These are phyloP conservation scores for Tylopilus sp. DNA, from an alignment of 768 basidiomycete species.

Conservation along the genomic window DNA sequence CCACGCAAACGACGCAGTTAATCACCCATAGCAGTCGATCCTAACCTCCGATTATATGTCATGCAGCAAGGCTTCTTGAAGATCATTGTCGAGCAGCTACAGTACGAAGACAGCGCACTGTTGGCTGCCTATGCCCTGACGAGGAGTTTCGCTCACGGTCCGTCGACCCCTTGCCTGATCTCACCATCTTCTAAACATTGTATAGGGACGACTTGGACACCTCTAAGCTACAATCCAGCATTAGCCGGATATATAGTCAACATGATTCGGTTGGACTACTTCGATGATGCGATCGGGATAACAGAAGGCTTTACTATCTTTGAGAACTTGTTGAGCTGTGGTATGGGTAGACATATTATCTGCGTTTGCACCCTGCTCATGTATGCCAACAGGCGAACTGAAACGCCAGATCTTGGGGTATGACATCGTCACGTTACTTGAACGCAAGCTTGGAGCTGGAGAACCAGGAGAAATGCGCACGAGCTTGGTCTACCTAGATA, in stretches of 20 bases:
- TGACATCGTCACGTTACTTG: conserved; percentile 1
- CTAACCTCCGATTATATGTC: not conserved
- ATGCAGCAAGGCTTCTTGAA: not conserved
- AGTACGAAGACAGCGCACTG: conserved; percentile 1
- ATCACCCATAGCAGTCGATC: not conserved
- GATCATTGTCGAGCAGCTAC: conserved; percentile 2
- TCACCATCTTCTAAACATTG: not conserved
- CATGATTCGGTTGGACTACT: conserved; percentile 23
- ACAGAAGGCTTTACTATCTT: conserved; percentile 13
- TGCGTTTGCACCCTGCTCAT: not conserved
- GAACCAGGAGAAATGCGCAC: conserved; percentile 3
- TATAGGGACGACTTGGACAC: conserved; percentile 2
- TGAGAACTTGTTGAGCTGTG: conserved; percentile 2
- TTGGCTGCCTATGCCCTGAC: conserved; percentile 6
- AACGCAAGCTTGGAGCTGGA: conserved; percentile 2
- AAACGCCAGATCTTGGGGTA: conserved; percentile 2
- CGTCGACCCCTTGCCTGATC: not conserved
- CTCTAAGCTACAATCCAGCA: not conserved
- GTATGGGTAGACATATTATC: not conserved
- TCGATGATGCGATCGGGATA: conserved; percentile 24
- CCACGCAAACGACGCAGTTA: not conserved
- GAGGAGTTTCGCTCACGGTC: not conserved
- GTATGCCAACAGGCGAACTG: not conserved
- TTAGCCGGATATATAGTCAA: conserved; percentile 19
- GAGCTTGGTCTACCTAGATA: conserved; percentile 1